Conservation (phyloP, 352 stramenopile genomes). For the Blastocystis sp. region DNA sequence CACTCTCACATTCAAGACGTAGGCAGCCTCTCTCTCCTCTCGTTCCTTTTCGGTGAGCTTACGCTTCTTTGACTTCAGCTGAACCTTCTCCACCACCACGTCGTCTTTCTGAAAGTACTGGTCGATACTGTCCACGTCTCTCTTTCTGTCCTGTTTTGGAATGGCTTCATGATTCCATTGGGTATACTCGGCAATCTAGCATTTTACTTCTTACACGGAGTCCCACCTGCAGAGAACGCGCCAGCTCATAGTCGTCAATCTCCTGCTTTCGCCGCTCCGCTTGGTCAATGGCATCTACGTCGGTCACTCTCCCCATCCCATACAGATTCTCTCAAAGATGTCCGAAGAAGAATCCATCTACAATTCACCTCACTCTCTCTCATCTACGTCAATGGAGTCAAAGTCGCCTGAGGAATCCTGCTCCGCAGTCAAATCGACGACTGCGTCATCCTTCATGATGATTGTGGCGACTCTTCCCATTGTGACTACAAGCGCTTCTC, state of each 20-base stretch:
- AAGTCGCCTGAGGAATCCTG: not conserved
- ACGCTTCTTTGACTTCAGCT: not conserved
- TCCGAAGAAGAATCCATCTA: slow-evolving; percentile 10
- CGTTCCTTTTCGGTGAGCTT: not conserved
- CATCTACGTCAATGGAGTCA: not conserved
- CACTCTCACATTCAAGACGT: not conserved
- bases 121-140: no score
- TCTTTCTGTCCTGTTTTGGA: not conserved
- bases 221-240: slow-evolving; percentile 14
- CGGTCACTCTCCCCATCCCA: no score
- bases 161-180: not conserved
- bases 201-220: not conserved
- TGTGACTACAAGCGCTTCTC: no score
- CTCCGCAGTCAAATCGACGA: not conserved
- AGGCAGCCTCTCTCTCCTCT: not conserved
- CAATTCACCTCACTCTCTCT: not conserved
- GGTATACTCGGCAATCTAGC: slow-evolving; percentile 5
- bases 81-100: not conserved
- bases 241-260: slow-evolving; percentile 3
- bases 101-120: no score
- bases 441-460: not conserved
- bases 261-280: not conserved
- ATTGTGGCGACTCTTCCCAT: not conserved
- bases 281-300: not conserved
- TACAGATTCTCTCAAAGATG: not conserved